Conservation (phyloP, 2,329 filamentous ascomycete genomes). For the Talaromyces sp. region DNA sequence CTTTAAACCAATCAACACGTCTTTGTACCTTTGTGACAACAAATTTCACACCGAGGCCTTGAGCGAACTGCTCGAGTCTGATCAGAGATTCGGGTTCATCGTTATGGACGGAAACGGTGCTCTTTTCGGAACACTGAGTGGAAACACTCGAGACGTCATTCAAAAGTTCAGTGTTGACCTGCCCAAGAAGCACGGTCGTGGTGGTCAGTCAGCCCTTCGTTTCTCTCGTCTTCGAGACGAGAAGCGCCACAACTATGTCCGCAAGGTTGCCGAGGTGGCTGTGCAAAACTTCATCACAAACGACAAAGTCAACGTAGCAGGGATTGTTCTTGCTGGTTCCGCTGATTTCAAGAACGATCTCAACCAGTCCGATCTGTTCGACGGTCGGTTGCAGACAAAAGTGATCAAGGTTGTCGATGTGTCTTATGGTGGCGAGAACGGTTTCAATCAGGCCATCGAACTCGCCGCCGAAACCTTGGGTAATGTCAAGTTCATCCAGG, state of each 20-base stretch:
- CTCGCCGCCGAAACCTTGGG: constrained; percentile 89
- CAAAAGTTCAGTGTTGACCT: constrained; percentile 99
- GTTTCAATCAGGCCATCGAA: constrained; percentile 99
- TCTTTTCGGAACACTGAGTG: constrained; percentile 92
- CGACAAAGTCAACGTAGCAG: constrained; percentile 97
- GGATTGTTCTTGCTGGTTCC: constrained; percentile 90
- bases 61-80: constrained; percentile 93
- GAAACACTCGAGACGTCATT: constrained; percentile 92
- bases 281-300: constrained; percentile 98
- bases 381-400: constrained; percentile 83
- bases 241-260: constrained; percentile 99
- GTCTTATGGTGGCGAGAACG: constrained; percentile 97
- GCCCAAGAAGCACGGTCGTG: constrained; percentile 99
- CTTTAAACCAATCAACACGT: constrained; percentile 99
- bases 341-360: constrained; percentile 99
- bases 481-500: constrained; percentile 99
- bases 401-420: constrained; percentile 99
- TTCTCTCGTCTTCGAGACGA: constrained; percentile 99
- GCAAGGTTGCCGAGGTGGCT: constrained; percentile 94
- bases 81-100: constrained; percentile 99
- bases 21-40: constrained; percentile 98
- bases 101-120: constrained; percentile 99
- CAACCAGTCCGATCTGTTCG: constrained; percentile 96
- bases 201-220: constrained; percentile 98
- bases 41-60: constrained; percentile 99